Conservation (phyloP, 345 rosid genomes). For the Eucalyptus cladocalyx region DNA sequence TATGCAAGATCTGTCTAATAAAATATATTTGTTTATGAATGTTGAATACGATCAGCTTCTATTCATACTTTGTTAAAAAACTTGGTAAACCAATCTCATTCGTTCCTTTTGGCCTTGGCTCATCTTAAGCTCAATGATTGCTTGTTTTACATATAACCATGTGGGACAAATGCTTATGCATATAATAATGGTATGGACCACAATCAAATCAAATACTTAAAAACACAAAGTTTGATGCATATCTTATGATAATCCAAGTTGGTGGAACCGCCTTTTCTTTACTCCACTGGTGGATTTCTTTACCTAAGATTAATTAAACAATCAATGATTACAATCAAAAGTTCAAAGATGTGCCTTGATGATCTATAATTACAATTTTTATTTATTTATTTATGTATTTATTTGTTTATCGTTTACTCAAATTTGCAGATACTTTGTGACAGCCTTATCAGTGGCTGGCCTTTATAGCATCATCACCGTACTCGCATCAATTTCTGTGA, state of each 20-base stretch:
- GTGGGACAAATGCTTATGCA: background rate
- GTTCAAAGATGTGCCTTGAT: background rate
- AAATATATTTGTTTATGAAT: background rate
- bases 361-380: background rate
- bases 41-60: background rate
- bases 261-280: background rate
- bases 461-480: constrained; percentile 43
- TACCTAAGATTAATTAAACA: background rate
- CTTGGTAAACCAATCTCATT: background rate
- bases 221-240: background rate
- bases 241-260: background rate
- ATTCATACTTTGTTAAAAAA: background rate
- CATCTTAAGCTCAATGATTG: background rate
- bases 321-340: background rate
- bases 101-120: background rate
- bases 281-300: background rate
- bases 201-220: background rate
- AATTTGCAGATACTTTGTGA: constrained; percentile 48
- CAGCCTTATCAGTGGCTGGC: constrained; percentile 49
- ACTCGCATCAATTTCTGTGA: constrained; percentile 32
- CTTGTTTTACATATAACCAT: background rate
- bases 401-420: background rate
- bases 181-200: background rate
- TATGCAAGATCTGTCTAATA: background rate
- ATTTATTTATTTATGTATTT: background rate